Evolutionary conservation across 2,329 filamentous ascomycete genomes (phyloP), one percentile per base, ranked within the genome.

Genomic region (Penicillium sumatraense): DNA sequence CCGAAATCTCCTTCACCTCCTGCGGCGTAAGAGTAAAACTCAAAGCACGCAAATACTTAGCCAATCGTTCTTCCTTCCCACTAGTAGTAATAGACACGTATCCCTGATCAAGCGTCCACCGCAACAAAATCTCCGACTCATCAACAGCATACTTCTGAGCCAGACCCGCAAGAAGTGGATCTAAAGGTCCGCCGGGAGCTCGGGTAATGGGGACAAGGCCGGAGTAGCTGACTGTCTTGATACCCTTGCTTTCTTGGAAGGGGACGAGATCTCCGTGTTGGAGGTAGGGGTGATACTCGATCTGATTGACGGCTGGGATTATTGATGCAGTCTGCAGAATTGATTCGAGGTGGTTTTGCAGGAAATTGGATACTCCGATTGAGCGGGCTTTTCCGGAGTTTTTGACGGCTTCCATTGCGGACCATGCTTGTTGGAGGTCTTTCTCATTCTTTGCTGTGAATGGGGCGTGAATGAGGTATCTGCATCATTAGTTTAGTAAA

Each of bases 291-390:
- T 82, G 69, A 18, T 63, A 70, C 56, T 73, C 70, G 21, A 72
- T 69, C 57, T 73, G 70, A 48, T 73, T 72, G 49, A 71, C 63
- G 3, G 67, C 70, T 3, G 80, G 80, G 3, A 68, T 65, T 7
- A 76, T 68, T 35, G 68, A 74, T 14, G 78, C 78, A 0, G 74
- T 77, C 54, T 75, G 67, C 31, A 80, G 72, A 18, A 83, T 79
- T 10, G 79, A 77, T 42, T 84, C 78, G 16, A 88, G 74, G 55
- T 88, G 81, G 20, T 73, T 68, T 21, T 80, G 77, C 5, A 82
- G 71, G 69, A 81, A 88, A 70, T 86, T 88, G 52, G 83, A 86
- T 20, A 88, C 84, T 20, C 85, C 86, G 57, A 88, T 88, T 6
- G 81, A 82, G 51, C 81, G 82, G 5, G 82, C 79, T 55, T 86